These are phyloP conservation scores for Sicyos baderoa DNA, from an alignment of 306 rosid species.

Conservation along the genomic window DNA sequence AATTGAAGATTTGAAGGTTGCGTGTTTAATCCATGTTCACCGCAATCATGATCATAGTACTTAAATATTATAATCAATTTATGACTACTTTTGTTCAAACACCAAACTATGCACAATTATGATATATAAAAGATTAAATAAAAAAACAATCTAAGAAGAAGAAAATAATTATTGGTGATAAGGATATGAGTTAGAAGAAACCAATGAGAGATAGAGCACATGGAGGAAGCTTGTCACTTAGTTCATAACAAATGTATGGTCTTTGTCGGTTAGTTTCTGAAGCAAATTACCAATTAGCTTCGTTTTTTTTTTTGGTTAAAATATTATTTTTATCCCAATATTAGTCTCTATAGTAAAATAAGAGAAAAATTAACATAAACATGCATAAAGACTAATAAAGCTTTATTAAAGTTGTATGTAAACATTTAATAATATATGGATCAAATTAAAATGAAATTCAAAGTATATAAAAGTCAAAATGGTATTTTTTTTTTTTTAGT, in stretches of 20 bases:
- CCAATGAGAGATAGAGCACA: conserved; percentile 21
- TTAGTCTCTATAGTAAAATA: too few relatives aligned
- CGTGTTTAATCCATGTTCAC: neutral
- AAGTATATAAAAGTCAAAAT: too few relatives aligned
- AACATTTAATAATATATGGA: too few relatives aligned
- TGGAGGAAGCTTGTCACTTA: conserved; percentile 16
- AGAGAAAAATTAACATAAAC: too few relatives aligned
- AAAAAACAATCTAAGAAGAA: neutral
- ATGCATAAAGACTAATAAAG: too few relatives aligned
- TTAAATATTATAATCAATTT: neutral
- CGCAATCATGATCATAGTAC: neutral
- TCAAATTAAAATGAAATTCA: too few relatives aligned
- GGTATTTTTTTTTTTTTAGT: too few relatives aligned
- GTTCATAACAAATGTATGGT: conserved; percentile 9
- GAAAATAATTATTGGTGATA: neutral
- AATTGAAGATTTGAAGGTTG: too few relatives aligned
- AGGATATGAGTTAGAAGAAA: neutral
- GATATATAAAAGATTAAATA: too few relatives aligned
- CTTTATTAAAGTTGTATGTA: too few relatives aligned
- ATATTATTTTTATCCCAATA: too few relatives aligned
- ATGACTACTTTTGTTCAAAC: neutral
- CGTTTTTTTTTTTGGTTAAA: too few relatives aligned
- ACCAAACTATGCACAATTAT: neutral
- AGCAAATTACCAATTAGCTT: neutral
- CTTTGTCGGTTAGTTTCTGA: conserved; percentile 1